These are phyloP conservation scores for Ophiostoma himal-ulmi DNA, from an alignment of 2,329 filamentous ascomycete species.

Conservation along the genomic window DNA sequence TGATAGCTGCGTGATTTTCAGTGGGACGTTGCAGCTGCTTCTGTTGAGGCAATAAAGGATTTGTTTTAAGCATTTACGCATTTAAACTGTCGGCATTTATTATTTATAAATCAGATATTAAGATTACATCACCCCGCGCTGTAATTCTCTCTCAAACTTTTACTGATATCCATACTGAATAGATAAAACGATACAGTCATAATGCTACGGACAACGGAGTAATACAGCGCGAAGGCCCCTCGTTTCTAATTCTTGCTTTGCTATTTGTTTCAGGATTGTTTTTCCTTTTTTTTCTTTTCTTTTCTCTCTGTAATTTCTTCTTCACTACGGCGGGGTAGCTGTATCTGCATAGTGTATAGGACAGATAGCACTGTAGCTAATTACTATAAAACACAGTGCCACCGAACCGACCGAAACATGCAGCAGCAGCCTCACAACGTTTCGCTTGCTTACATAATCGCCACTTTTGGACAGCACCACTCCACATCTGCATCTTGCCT, in stretches of 20 bases:
- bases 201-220: neutral
- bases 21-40: neutral
- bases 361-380: neutral
- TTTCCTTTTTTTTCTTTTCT: neutral
- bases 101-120: neutral
- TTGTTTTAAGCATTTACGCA: conserved; percentile 10
- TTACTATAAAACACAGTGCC: neutral
- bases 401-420: neutral
- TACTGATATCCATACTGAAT: neutral
- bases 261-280: neutral
- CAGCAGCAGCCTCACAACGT: neutral
- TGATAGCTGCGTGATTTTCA: conserved; percentile 24
- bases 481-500: neutral
- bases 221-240: conserved; percentile 7
- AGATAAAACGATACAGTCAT: no score
- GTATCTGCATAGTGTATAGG: neutral
- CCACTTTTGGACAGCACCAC: neutral
- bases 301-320: neutral
- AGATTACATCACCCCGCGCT: conserved; percentile 16
- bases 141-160: conserved; percentile 16
- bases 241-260: neutral
- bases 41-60: conserved; percentile 13
- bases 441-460: neutral
- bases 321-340: conserved; percentile 1
- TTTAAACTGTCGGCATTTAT: neutral